Conservation (phyloP, 805 yeast genomes). For the Pichia cephalocereana region DNA sequence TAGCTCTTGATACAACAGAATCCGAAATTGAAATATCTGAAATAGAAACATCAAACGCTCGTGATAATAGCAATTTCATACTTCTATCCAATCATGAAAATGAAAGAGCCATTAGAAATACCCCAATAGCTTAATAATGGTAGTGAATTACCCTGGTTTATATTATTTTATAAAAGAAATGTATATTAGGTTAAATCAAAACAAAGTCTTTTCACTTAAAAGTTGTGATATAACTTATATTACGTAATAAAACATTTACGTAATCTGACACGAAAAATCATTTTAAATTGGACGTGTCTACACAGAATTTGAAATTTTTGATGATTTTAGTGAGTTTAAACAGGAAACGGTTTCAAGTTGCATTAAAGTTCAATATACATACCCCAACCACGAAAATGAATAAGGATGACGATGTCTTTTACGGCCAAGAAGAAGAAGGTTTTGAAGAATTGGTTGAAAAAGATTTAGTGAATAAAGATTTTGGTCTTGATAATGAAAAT, state of each 20-base stretch:
- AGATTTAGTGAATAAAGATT: constrained; percentile 1
- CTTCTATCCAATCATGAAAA: neutral
- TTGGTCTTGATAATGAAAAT: constrained; percentile 6
- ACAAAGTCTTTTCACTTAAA: too few species aligned
- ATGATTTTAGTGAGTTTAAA: too few species aligned
- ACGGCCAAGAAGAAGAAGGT: constrained; percentile 15
- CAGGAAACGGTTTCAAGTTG: too few species aligned
- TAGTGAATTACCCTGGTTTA: too few species aligned
- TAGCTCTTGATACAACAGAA: neutral
- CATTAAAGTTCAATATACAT: neutral
- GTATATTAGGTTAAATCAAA: too few species aligned
- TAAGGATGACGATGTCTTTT: constrained; percentile 10
- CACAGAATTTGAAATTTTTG: too few species aligned
- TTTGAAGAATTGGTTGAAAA: constrained; percentile 13
- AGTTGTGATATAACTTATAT: too few species aligned
- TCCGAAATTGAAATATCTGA: neutral
- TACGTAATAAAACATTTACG: too few species aligned
- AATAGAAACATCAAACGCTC: neutral
- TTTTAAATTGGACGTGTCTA: too few species aligned
- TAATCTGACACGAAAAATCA: too few species aligned
- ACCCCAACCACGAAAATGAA: neutral
- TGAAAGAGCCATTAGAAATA: neutral
- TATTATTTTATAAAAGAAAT: too few species aligned
- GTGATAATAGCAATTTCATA: neutral
- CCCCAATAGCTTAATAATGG: neutral